These are phyloP conservation scores for Smallanthus sonchifolius DNA, from an alignment of 129 eudicot species.

Conservation along the genomic window DNA sequence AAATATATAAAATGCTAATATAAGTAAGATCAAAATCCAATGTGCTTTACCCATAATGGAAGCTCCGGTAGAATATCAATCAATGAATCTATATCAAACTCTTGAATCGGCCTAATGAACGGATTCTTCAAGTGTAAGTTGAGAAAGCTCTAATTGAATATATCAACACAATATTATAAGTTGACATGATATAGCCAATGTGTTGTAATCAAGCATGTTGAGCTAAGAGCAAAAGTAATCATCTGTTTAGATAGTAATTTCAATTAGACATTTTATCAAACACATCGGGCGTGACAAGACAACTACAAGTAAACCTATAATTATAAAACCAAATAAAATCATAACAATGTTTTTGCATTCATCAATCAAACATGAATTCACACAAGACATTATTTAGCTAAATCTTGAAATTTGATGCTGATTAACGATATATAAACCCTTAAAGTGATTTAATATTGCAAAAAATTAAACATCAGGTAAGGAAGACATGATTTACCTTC, in stretches of 20 bases:
- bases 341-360: background rate
- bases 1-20: no score
- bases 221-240: background rate
- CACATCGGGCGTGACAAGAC: no score
- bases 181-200: no score
- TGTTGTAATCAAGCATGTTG: background rate
- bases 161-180: background rate
- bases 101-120: slow-evolving; percentile 38
- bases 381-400: no score
- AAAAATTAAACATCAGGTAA: no score
- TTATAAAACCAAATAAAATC: background rate
- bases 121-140: slow-evolving; percentile 48
- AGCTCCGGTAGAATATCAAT: slow-evolving; percentile 52
- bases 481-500: no score
- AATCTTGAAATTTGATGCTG: no score
- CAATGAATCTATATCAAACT: slow-evolving; percentile 47
- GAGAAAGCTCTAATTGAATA: background rate
- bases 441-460: no score
- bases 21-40: no score
- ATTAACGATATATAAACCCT: no score
- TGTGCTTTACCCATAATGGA: slow-evolving; percentile 89
- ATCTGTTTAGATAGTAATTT: background rate
- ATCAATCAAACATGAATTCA: no score
- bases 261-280: slow-evolving; percentile 24
- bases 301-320: background rate